Base-by-base conservation (phyloP, 257 asterid genomes). In the Schizonepeta tenuifolia region DNA sequence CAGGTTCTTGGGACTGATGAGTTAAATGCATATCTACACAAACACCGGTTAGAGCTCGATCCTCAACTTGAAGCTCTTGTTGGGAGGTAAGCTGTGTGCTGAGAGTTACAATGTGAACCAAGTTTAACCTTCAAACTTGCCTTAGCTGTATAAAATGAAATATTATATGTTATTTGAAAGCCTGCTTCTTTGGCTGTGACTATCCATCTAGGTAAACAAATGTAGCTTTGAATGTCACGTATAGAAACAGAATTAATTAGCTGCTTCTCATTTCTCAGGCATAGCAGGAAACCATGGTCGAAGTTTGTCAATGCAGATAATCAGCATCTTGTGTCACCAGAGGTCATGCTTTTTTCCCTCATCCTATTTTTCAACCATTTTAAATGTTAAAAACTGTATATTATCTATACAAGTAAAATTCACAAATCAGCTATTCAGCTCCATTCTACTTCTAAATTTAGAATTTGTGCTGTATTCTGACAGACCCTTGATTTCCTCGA, bases 1-100 rank as follows among this genome's bases (percentile, higher is more conserved):
- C 83, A 90, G 97, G 97, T 93, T 54, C 95, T 93, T 81, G 98
- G 98, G 65, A 90, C 98, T 24, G 96, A 93, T 81, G 96, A 90
- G 80, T 72, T 93, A 87, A 93, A 88, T 74, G 95, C 97, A 24
- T 93, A 90, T 82, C 79, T 93, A 85, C 86, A 87, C 80, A 93
- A 93, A 69, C 89, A 89, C 76, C 89, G 69, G 47, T 79, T 90
- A 81, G 96, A 90, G 78, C 89, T 93, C 71, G 97, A 90, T 76
- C 91, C 96, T 72, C 95, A 88, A 76, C 93, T 92, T 54, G 91
- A 86, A 85, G 87, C 96, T 75, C 92, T 90, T 53, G 93, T 93
- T 76, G 97, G 98, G 65, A 93, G 97, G 98, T 93, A 79, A 36
- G 79, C 44, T 36, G 7, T 60, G 76, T 43, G 15, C 75, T 8